Evolutionary conservation across 352 stramenopile species (phyloP).

Genomic region (Aphanomyces euteiches): DNA sequence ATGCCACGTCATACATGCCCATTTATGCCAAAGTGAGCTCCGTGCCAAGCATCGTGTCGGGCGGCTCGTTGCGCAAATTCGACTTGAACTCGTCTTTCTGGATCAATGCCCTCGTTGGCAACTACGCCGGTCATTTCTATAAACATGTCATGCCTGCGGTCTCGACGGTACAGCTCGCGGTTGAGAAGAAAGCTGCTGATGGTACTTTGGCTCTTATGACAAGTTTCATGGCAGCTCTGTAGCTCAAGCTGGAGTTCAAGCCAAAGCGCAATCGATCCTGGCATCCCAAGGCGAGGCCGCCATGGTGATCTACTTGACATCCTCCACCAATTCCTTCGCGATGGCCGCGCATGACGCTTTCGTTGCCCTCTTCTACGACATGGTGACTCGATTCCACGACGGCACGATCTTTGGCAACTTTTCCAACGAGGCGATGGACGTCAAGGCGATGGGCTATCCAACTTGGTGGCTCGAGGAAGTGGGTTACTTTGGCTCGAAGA

Average conservation of each 20-base stretch:
- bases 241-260: conserved; percentile 23
- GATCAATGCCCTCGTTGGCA: conserved; percentile 26
- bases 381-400: conserved; percentile 29
- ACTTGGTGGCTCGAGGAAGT: conserved; percentile 28
- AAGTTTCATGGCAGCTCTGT: neutral
- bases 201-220: neutral
- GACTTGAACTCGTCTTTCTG: conserved; percentile 19
- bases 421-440: conserved; percentile 4
- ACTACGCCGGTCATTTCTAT: conserved; percentile 26
- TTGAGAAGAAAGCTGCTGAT: conserved; percentile 7
- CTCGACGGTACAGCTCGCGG: neutral
- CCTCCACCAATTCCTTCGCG: neutral
- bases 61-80: conserved; percentile 16
- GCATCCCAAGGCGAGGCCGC: conserved; percentile 19
- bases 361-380: neutral
- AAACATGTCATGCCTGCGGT: conserved; percentile 25
- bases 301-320: conserved; percentile 20
- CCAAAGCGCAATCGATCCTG: conserved; percentile 4
- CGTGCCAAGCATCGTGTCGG: neutral
- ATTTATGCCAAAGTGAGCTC: conserved; percentile 27
- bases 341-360: conserved; percentile 12
- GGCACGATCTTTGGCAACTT: conserved; percentile 28
- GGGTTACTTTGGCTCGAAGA: conserved; percentile 15
- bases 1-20: conserved; percentile 24
- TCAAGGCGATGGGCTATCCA: conserved; percentile 25